phyloP scores from a whole-genome alignment of 768 basidiomycete genomes.

The Phaffia tasmanica region DNA sequence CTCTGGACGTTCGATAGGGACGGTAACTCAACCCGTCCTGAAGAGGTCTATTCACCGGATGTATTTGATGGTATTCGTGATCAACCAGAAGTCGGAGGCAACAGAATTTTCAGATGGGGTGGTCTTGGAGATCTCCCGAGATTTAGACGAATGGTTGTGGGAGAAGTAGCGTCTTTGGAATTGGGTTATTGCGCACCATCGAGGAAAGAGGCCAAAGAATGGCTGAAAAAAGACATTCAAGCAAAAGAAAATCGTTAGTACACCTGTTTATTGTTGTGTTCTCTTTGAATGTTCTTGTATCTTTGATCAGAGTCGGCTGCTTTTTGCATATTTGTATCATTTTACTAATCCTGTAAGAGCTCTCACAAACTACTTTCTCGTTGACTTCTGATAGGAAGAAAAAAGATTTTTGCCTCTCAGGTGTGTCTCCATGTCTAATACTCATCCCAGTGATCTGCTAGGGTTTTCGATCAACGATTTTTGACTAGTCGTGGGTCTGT shows the following conservation, averaged over 20 bases:
- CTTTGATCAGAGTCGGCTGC: no score
- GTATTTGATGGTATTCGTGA: neutral
- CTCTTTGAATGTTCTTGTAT: no score
- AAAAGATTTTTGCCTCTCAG: slow-evolving; percentile 30
- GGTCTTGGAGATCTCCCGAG: neutral
- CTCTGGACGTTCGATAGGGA: slow-evolving; percentile 60
- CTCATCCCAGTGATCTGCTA: neutral
- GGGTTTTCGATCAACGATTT: neutral
- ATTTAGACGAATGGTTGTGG: slow-evolving; percentile 1
- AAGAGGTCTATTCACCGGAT: slow-evolving; percentile 48
- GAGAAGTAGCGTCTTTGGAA: slow-evolving; percentile 60
- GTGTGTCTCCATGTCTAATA: slow-evolving; percentile 23
- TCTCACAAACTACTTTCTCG: neutral
- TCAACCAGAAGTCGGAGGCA: neutral
- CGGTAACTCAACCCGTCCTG: slow-evolving; percentile 41
- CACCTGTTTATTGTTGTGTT: neutral
- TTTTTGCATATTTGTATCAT: no score
- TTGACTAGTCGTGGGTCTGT: neutral
- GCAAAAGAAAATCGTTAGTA: slow-evolving; percentile 22
- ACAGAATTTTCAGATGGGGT: neutral
- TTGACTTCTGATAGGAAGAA: slow-evolving; percentile 8
- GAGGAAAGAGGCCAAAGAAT: slow-evolving; percentile 46
- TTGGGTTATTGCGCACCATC: slow-evolving; percentile 59
- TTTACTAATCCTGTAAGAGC: neutral
- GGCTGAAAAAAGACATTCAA: slow-evolving; percentile 43